Base-by-base conservation (phyloP, 805 yeast genomes). In the Ogataea nonfermentans region DNA sequence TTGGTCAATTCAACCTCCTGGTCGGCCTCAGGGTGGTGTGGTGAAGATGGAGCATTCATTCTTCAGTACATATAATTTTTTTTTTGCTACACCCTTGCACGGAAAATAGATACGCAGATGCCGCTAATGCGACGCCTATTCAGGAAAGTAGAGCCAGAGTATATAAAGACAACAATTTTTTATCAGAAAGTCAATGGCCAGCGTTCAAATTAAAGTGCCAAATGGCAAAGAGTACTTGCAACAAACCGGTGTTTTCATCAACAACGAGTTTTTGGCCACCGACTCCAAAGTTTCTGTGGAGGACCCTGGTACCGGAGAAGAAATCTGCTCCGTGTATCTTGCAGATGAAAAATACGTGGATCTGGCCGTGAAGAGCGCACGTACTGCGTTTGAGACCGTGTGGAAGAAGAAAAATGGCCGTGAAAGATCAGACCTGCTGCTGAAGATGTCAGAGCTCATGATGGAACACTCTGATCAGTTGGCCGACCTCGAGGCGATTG, bases 161-260 rank as follows among this genome's bases (percentile, higher is more conserved):
- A 24, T 25, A 34, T 34, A 34, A 10, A n/a, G 12, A 35, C 11
- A 5, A 9, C 13, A 11, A 22, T 12, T 9, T 13, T 28, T 20
- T 12, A n/a, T 14, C 15, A 16, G 3, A 17, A 19, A 29, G 28
- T 27, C 26, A 24, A 37, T 37, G 41, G 22, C 29, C 4, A 27
- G 19, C 22, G 55, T 48, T 8, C 51, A 52, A 23, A 51, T 61
- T 41, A 37, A 30, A 4, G 45, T 61, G 43, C 83, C 84, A 43
- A 79, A 75, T 54, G 84, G 84, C 32, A 65, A 66, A 41, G 59
- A 66, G 23, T 77, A 77, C 52, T 68, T 67, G 37, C 84, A 60
- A 68, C 96, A 96, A 53, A 81, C 84, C 9, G 96, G 96, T 48
- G 68, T 90, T 53, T 90, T 86, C 73, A 87, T 90, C 62, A 83